Percentiles rank a stretch among this genome's conserved stretches.
Conservation (phyloP, 129 eudicot genomes). For the Flaveria sonorensis region DNA sequence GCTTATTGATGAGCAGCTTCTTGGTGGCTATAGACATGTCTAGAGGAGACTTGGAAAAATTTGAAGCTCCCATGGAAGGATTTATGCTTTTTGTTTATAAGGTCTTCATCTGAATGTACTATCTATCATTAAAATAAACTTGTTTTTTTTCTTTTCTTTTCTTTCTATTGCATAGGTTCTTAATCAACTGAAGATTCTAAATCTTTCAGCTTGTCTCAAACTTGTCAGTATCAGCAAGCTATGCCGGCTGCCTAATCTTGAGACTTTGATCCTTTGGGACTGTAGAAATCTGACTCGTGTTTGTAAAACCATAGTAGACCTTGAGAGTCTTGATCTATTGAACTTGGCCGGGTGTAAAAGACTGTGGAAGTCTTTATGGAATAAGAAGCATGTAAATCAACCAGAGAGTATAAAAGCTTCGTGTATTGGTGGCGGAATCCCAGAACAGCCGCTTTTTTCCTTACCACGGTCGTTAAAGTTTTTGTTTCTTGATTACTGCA, state of each 20-base stretch:
- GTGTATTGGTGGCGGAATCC: not conserved
- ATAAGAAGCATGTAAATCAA: slow-evolving; percentile 1
- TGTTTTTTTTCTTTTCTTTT: no score
- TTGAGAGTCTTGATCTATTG: slow-evolving; percentile 16
- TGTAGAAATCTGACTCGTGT: slow-evolving; percentile 16
- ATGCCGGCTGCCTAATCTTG: slow-evolving; percentile 27
- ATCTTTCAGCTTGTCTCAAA: slow-evolving; percentile 15
- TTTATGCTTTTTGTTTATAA: not conserved
- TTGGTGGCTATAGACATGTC: slow-evolving; percentile 30
- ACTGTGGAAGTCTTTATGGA: not conserved
- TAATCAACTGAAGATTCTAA: slow-evolving; percentile 26
- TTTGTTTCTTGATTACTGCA: slow-evolving; percentile 9
- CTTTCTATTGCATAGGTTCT: no score
- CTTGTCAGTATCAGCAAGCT: slow-evolving; percentile 6
- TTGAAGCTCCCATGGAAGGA: not conserved
- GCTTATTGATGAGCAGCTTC: not conserved
- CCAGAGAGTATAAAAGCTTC: not conserved
- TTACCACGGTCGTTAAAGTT: not conserved
- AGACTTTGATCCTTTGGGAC: slow-evolving; percentile 6
- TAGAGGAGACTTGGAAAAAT: not conserved
- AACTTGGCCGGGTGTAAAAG: slow-evolving; percentile 6
- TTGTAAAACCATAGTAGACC: slow-evolving; percentile 20
- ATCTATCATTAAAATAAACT: no score
- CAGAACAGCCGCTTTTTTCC: not conserved
- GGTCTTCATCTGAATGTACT: not conserved